Conservation (phyloP, 2,329 filamentous ascomycete species). For the Phyllosticta citriasiana region DNA sequence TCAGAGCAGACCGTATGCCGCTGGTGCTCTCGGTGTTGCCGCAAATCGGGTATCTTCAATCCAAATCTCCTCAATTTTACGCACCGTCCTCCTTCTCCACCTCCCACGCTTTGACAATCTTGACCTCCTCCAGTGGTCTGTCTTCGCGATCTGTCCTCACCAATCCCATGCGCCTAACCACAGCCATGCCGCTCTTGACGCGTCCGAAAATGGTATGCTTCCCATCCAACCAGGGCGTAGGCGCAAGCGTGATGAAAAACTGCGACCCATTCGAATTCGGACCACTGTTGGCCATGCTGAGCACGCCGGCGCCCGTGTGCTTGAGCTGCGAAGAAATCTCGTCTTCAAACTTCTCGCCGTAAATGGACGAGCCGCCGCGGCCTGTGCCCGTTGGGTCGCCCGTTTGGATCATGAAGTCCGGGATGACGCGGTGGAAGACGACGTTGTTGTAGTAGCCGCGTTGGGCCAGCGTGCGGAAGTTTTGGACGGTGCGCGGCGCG, state of each 20-base stretch:
- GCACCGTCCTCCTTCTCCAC: conserved; percentile 45
- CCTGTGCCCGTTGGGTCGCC: conserved; percentile 93
- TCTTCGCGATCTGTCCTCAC: conserved; percentile 79
- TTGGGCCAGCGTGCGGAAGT: conserved; percentile 71
- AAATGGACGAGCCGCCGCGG: conserved; percentile 79
- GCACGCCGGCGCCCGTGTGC: conserved; percentile 85
- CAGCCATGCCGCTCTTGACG: conserved; percentile 70
- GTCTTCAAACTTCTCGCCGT: conserved; percentile 87
- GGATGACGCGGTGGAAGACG: conserved; percentile 89
- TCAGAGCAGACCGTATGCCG: not conserved
- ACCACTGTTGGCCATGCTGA: conserved; percentile 94
- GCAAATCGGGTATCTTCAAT: not conserved
- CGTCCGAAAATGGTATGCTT: conserved; percentile 96
- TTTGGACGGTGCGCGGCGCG: conserved; percentile 79
- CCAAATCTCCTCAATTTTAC: not conserved
- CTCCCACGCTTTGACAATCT: conserved; percentile 63
- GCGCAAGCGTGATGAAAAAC: conserved; percentile 91
- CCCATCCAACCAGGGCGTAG: conserved; percentile 91
- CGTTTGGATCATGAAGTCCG: conserved; percentile 92
- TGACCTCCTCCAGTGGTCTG: conserved; percentile 70
- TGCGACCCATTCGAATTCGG: conserved; percentile 90
- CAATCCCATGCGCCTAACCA: conserved; percentile 80
- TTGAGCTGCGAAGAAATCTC: conserved; percentile 72
- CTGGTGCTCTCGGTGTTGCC: not conserved
- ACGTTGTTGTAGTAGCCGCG: conserved; percentile 82